Percentiles rank a stretch among this genome's conserved stretches.
Conservation (phyloP, 176 grass and related monocot species). For the Bonia amplexicaulis region DNA sequence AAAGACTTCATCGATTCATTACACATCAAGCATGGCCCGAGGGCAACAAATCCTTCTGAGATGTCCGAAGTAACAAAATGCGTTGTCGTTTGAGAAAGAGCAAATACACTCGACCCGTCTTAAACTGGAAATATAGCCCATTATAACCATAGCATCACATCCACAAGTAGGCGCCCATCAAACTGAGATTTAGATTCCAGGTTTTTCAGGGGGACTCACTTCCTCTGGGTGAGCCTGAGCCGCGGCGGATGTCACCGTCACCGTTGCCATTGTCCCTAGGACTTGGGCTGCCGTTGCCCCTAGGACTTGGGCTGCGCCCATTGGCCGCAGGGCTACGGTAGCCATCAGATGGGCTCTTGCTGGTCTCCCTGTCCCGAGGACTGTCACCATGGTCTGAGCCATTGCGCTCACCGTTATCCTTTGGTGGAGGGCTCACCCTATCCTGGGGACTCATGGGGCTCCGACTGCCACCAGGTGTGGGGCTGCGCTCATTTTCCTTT, state of each 20-base stretch:
- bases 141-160: neutral
- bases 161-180: neutral
- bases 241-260: neutral
- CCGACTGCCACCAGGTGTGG: conserved; percentile 44
- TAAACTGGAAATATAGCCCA: neutral
- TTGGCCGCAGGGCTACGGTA: conserved; percentile 64
- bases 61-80: neutral
- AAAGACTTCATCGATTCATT: neutral
- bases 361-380: conserved; percentile 40
- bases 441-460: conserved; percentile 58
- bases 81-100: neutral
- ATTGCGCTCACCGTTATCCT: conserved; percentile 44
- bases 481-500: conserved; percentile 53
- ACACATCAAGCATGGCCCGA: neutral
- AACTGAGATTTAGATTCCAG: neutral
- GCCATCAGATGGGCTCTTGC: conserved; percentile 53
- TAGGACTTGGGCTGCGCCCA: conserved; percentile 41
- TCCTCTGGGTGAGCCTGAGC: conserved; percentile 27
- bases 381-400: conserved; percentile 46
- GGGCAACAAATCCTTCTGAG: neutral
- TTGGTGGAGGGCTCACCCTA: conserved; percentile 39
- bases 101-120: conserved; percentile 16
- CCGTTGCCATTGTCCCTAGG: conserved; percentile 20
- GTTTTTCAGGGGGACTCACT: conserved; percentile 13
- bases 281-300: neutral